These are phyloP conservation scores for Colletotrichum caudatum DNA, from an alignment of 2,329 filamentous ascomycete genomes.

Conservation along the genomic window DNA sequence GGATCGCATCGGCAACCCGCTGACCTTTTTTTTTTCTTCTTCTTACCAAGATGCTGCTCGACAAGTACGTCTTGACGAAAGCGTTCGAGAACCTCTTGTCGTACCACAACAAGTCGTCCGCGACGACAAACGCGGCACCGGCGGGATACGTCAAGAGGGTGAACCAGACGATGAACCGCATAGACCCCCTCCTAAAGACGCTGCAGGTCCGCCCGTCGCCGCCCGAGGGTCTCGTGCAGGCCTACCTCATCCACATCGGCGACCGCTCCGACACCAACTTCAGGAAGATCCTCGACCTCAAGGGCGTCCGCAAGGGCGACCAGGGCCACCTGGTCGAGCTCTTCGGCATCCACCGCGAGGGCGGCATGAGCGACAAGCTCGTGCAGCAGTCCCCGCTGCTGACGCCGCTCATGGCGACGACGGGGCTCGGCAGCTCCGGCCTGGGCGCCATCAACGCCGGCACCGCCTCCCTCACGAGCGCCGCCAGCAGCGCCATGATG, in stretches of 20 bases:
- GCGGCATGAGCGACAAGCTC: slow-evolving; percentile 77
- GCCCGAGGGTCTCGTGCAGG: slow-evolving; percentile 93
- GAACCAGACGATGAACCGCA: slow-evolving; percentile 83
- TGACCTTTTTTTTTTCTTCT: slow-evolving; percentile 38
- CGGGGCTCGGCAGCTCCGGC: slow-evolving; percentile 52
- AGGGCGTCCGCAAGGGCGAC: slow-evolving; percentile 88
- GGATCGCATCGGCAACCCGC: slow-evolving; percentile 25
- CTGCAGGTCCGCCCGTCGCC: slow-evolving; percentile 93
- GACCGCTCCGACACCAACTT: slow-evolving; percentile 96
- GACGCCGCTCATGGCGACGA: slow-evolving; percentile 70
- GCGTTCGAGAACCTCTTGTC: slow-evolving; percentile 78
- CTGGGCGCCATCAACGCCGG: slow-evolving; percentile 56
- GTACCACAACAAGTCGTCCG: slow-evolving; percentile 63
- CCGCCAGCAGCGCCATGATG: slow-evolving; percentile 50
- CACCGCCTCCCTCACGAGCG: slow-evolving; percentile 52
- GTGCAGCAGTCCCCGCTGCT: slow-evolving; percentile 78
- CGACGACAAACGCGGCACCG: slow-evolving; percentile 56
- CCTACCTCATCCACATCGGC: slow-evolving; percentile 96
- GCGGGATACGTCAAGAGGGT: slow-evolving; percentile 86
- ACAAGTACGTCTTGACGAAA: slow-evolving; percentile 91
- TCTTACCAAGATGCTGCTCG: slow-evolving; percentile 94
- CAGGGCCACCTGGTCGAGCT: slow-evolving; percentile 87
- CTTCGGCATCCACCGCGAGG: slow-evolving; percentile 83
- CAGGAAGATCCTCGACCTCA: slow-evolving; percentile 94
- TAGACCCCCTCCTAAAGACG: slow-evolving; percentile 95